Percentiles rank a stretch among this genome's conserved stretches.
Conservation (phyloP, 2,329 filamentous ascomycete genomes). For the Leptographium flavum region DNA sequence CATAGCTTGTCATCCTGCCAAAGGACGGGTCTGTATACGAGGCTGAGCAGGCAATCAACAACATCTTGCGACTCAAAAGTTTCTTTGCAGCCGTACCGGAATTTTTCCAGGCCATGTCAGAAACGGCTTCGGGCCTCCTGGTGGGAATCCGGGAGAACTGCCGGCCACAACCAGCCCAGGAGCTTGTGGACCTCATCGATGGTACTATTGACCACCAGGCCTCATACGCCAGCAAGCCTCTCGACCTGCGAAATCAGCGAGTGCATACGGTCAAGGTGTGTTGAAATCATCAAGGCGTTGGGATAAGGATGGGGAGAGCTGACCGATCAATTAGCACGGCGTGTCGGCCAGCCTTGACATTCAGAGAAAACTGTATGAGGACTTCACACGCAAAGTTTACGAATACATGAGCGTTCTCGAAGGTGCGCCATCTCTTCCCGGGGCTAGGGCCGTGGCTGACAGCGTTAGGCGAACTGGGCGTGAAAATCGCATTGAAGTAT, state of each 20-base stretch:
- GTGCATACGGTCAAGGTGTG: conserved; percentile 72
- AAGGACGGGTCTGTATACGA: conserved; percentile 49
- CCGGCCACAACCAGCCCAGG: conserved; percentile 42
- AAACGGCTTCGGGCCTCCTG: conserved; percentile 52
- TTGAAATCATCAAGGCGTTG: not conserved
- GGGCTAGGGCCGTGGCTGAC: conserved; percentile 20
- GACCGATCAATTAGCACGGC: conserved; percentile 1
- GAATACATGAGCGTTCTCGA: conserved; percentile 43
- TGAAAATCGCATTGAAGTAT: conserved; percentile 41
- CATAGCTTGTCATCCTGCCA: conserved; percentile 60
- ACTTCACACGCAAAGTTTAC: conserved; percentile 59
- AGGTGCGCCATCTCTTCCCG: conserved; percentile 27
- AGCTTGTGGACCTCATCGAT: conserved; percentile 51
- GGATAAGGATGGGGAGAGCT: too few relatives aligned
- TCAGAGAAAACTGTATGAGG: conserved; percentile 66
- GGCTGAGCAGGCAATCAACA: conserved; percentile 71
- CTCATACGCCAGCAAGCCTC: conserved; percentile 58
- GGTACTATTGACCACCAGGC: conserved; percentile 69
- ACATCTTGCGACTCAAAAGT: conserved; percentile 72
- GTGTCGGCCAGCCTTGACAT: conserved; percentile 11
- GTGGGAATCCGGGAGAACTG: conserved; percentile 56
- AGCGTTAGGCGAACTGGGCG: conserved; percentile 4
- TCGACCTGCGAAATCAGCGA: conserved; percentile 80
- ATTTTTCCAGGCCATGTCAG: conserved; percentile 52
- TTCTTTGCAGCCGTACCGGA: conserved; percentile 56